These are phyloP conservation scores for Blastobotrys terrestris DNA, from an alignment of 805 yeast genomes.

Conservation along the genomic window DNA sequence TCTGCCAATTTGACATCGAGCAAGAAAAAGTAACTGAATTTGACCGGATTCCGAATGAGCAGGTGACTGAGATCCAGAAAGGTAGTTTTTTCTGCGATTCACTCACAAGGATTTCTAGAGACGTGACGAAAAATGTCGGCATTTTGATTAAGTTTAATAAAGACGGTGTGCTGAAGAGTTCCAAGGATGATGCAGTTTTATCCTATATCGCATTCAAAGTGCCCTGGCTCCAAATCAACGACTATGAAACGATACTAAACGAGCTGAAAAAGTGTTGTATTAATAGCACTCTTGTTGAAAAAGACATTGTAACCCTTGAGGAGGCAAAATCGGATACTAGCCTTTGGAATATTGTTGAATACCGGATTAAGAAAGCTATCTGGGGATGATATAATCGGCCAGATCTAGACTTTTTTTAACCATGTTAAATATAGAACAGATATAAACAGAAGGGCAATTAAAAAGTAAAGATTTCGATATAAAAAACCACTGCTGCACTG, in stretches of 20 bases:
- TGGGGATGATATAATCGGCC: constrained; percentile 30
- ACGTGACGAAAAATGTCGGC: constrained; percentile 19
- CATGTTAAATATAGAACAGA: no score
- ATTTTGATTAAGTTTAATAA: constrained; percentile 20
- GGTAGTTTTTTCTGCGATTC: constrained; percentile 23
- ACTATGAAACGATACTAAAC: constrained; percentile 1
- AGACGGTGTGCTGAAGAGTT: background rate
- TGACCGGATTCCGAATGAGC: constrained; percentile 9
- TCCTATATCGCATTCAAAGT: constrained; percentile 12
- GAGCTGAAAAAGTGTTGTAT: constrained; percentile 9
- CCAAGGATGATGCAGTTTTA: background rate
- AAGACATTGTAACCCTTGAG: constrained; percentile 32
- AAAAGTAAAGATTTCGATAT: background rate
- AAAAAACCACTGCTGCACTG: no score
- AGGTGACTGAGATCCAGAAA: constrained; percentile 15
- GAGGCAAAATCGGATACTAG: constrained; percentile 34
- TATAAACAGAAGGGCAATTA: no score
- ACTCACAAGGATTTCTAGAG: constrained; percentile 13
- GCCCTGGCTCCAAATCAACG: constrained; percentile 7
- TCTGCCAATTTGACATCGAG: constrained; percentile 22
- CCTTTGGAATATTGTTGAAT: constrained; percentile 32
- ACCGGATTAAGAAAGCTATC: constrained; percentile 34
- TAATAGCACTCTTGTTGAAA: constrained; percentile 23
- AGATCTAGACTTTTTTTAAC: background rate
- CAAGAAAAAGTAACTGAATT: constrained; percentile 19